Evolutionary conservation across 1,139 yeast species (phyloP).

Genomic region (Pichia sp.): DNA sequence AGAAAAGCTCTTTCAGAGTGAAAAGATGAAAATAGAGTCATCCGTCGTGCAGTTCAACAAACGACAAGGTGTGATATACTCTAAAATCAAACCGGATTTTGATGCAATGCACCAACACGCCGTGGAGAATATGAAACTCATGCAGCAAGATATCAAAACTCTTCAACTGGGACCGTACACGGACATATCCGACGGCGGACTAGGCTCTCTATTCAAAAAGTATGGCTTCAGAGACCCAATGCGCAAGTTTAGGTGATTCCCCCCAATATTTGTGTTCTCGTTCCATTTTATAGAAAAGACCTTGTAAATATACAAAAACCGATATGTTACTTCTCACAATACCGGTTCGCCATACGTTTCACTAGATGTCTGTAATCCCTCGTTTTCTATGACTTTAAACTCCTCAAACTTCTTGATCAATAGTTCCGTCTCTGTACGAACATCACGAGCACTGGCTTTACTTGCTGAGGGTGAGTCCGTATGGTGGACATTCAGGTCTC

Average conservation of each 20-base stretch:
- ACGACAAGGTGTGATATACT: constrained; percentile 16
- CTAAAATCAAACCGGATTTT: constrained; percentile 21
- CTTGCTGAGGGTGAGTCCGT: too few species aligned
- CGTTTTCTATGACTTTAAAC: constrained; percentile 19
- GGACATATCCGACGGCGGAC: constrained; percentile 19
- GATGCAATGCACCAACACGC: constrained; percentile 14
- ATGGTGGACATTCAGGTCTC: constrained; percentile 39
- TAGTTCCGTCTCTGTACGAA: constrained; percentile 25
- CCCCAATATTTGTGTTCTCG: too few species aligned
- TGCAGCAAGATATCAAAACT: constrained; percentile 9
- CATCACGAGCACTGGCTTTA: too few species aligned
- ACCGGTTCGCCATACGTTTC: too few species aligned
- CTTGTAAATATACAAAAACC: too few species aligned
- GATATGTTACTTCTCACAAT: too few species aligned
- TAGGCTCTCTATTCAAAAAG: constrained; percentile 18
- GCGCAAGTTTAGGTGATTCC: constrained; percentile 10
- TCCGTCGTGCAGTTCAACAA: constrained; percentile 16
- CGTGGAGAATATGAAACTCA: constrained; percentile 1
- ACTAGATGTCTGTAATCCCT: constrained; percentile 17
- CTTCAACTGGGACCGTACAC: constrained; percentile 24
- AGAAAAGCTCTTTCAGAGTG: constrained; percentile 4
- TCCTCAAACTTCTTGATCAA: constrained; percentile 30
- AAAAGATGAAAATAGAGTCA: constrained; percentile 11
- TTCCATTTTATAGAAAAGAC: too few species aligned
- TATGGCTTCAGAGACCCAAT: constrained; percentile 27